Conservation (phyloP, 139 green algal species). For the Chlamydomonas schloesseri region DNA sequence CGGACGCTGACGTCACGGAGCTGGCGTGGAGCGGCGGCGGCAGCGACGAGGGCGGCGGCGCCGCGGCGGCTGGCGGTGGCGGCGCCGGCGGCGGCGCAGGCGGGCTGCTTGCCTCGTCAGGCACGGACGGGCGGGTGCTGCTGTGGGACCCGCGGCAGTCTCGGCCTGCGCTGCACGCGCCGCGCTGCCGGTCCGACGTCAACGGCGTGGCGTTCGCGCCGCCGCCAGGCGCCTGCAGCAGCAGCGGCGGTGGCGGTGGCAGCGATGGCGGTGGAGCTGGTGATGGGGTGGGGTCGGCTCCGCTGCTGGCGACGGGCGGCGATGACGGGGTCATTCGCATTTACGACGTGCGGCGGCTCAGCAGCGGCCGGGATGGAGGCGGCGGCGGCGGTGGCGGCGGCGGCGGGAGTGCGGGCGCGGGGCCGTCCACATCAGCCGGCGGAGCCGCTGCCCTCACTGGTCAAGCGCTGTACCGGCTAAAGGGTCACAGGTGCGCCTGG, state of each 20-base stretch:
- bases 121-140: conserved; percentile 15
- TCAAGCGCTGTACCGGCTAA: neutral
- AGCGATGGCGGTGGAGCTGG: neutral
- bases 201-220: conserved; percentile 17
- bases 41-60: neutral
- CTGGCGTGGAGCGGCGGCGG: conserved; percentile 9
- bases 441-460: too few relatives aligned
- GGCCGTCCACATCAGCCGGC: too few relatives aligned
- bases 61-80: neutral
- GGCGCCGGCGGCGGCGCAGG: neutral
- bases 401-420: neutral
- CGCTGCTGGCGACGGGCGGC: neutral
- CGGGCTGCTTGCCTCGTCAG: conserved; percentile 18
- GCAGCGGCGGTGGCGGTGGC: neutral
- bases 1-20: neutral
- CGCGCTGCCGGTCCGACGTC: neutral
- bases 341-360: conserved; percentile 20
- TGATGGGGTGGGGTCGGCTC: neutral
- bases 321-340: conserved; percentile 29
- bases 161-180: neutral
- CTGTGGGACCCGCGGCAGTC: conserved; percentile 31
- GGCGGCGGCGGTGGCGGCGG: neutral
- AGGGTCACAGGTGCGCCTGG: conserved; percentile 24
- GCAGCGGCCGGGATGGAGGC: neutral
- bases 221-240: neutral